Evolutionary conservation across 148 eudicot species (phyloP).

Genomic region (Persicaria maculosa): DNA sequence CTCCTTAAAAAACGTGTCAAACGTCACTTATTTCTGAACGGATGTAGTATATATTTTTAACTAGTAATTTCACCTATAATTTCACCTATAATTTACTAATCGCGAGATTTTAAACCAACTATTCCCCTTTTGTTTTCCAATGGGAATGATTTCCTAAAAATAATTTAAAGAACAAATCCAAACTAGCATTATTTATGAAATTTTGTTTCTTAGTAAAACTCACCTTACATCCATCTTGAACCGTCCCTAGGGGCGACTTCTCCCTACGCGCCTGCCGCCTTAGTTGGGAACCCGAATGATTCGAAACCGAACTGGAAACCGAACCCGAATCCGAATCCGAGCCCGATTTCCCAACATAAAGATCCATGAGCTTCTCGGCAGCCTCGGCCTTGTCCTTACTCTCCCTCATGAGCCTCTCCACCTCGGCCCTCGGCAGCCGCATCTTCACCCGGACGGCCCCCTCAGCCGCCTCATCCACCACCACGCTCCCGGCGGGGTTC

Average conservation of each 20-base stretch:
- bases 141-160: too few relatives aligned
- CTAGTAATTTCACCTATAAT: not conserved
- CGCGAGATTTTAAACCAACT: too few relatives aligned
- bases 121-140: too few relatives aligned
- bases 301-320: not conserved
- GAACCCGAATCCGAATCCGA: not conserved
- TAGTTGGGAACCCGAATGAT: not conserved
- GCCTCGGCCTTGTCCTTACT: constrained; percentile 44
- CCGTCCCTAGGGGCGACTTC: not conserved
- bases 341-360: constrained; percentile 29
- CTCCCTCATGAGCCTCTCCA: constrained; percentile 54
- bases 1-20: too few relatives aligned
- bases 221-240: constrained; percentile 1
- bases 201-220: not conserved
- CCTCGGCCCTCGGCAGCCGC: constrained; percentile 72
- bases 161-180: too few relatives aligned
- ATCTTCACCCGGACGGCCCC: constrained; percentile 39
- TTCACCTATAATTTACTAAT: not conserved
- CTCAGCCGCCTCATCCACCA: constrained; percentile 17
- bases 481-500: constrained; percentile 35
- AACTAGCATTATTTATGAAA: too few relatives aligned
- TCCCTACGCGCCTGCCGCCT: constrained; percentile 1
- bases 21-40: too few relatives aligned
- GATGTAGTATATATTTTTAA: too few relatives aligned
- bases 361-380: constrained; percentile 52